Evolutionary conservation across 495 filamentous ascomycete genomes (phyloP), one percentile per base, ranked within the genome.

Genomic region (Podospora anserina): DNA sequence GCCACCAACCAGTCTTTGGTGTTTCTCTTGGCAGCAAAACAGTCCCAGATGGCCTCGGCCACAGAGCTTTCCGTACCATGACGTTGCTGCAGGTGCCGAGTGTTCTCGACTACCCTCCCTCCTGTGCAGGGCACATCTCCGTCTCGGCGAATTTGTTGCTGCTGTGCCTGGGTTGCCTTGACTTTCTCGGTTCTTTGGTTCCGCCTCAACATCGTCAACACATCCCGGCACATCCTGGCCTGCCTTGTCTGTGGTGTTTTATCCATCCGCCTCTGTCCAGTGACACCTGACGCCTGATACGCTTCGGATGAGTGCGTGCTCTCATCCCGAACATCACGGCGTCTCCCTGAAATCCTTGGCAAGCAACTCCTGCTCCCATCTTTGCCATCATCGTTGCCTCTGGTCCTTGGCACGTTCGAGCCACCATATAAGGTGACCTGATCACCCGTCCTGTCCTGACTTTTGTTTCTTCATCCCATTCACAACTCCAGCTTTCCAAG

Each of bases 271-370:
- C 77, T 77, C 78, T 71, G 75, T 73, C 74, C 66, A 70, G 58
- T 66, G 69, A 72, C 73, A 74, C 76, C 73, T 74, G 74, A 75
- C 68, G 77, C 76, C 78, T 83, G 81, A 83, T 71, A 82, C 81
- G 76, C 77, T 68, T 77, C 80, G 81, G 81, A 82, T 77, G 76
- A 65, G 67, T 76, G 70, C 77, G 77, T 69, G 64, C 19, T 75
- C 72, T 69, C 73, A 68, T 82, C 80, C 80, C 81, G 81, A 77
- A 72, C 67, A 75, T 73, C 30, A 76, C 73, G 70, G 71, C 68
- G 57, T 69, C 56, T 76, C 75, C 73, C 73, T 76, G 72, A 70
- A 72, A 71, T 73, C 15, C 78, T 82, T 79, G 79, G 77, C 78
- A 66, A 68, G 74, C 78, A 76, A 77, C 75, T 76, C 60, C 69